Conservation (phyloP, 2,329 filamentous ascomycete genomes). For the Emmonsiellopsis sp. region DNA sequence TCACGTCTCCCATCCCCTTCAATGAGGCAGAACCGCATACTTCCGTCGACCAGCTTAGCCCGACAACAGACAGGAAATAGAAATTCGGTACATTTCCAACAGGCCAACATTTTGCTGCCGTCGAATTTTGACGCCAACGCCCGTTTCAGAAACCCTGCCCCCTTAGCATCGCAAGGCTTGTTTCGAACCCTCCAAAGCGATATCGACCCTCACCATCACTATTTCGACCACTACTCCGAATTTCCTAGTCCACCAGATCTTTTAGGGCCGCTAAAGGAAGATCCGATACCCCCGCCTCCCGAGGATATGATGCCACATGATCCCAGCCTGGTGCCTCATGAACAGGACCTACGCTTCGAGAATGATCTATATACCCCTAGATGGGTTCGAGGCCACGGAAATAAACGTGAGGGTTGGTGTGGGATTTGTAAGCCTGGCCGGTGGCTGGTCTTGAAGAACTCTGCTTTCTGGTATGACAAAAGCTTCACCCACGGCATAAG, state of each 20-base stretch:
- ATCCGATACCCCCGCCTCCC: constrained; percentile 62
- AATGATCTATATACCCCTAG: constrained; percentile 74
- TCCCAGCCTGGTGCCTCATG: constrained; percentile 64
- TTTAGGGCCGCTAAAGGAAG: constrained; percentile 64
- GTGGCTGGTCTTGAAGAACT: constrained; percentile 84
- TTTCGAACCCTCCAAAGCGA: constrained; percentile 69
- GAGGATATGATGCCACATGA: constrained; percentile 75
- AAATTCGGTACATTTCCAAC: constrained; percentile 6
- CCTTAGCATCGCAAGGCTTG: constrained; percentile 57
- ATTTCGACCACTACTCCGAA: constrained; percentile 55
- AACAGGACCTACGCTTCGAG: constrained; percentile 69
- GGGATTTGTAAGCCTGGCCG: constrained; percentile 77
- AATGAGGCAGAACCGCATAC: constrained; percentile 1
- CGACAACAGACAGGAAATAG: background rate
- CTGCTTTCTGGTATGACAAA: constrained; percentile 89
- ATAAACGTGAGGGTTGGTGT: constrained; percentile 84
- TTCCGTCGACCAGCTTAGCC: background rate
- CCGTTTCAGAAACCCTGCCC: constrained; percentile 50
- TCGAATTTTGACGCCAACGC: constrained; percentile 37
- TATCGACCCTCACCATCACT: constrained; percentile 53
- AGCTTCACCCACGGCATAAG: constrained; percentile 82
- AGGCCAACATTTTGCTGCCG: constrained; percentile 30
- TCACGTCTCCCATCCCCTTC: constrained; percentile 4
- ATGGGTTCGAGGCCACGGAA: constrained; percentile 78
- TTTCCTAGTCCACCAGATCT: constrained; percentile 67